Evolutionary conservation across 2,329 filamentous ascomycete genomes (phyloP).

Genomic region (Periglandula ipomoeae): DNA sequence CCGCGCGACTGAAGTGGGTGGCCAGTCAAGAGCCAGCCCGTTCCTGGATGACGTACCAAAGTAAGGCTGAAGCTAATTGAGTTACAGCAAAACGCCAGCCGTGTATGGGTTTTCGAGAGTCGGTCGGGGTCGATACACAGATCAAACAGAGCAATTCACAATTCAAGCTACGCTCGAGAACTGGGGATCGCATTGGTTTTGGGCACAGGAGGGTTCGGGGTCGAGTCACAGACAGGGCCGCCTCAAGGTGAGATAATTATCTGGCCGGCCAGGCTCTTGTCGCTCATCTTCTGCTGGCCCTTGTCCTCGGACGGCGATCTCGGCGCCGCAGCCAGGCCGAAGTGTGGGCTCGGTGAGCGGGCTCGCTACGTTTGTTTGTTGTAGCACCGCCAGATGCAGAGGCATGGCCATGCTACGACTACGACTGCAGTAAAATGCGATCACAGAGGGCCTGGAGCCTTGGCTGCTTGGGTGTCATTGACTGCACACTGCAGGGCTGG

Average conservation of each 20-base stretch:
- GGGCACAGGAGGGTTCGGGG: neutral
- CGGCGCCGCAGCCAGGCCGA: constrained; percentile 6
- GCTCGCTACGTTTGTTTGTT: neutral
- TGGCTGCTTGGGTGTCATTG: too few species aligned
- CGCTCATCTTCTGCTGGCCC: too few species aligned
- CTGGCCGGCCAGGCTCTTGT: neutral
- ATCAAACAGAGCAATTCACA: neutral
- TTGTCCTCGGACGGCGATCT: constrained; percentile 1
- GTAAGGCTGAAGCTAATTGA: neutral
- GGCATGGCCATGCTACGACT: neutral
- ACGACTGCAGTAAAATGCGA: neutral
- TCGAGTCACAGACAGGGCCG: constrained; percentile 1
- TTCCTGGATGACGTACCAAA: constrained; percentile 5
- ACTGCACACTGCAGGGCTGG: too few species aligned
- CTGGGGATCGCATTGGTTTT: neutral
- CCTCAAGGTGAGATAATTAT: neutral
- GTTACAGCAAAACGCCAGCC: neutral
- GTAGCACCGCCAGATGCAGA: neutral
- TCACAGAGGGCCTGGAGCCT: too few species aligned
- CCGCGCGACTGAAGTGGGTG: constrained; percentile 1
- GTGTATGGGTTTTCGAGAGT: neutral
- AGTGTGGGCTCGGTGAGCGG: constrained; percentile 5
- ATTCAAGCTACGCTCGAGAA: neutral
- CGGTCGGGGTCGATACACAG: neutral
- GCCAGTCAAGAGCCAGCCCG: neutral